Base-by-base conservation (phyloP, 768 basidiomycete species). In the Lactarius psammicola region DNA sequence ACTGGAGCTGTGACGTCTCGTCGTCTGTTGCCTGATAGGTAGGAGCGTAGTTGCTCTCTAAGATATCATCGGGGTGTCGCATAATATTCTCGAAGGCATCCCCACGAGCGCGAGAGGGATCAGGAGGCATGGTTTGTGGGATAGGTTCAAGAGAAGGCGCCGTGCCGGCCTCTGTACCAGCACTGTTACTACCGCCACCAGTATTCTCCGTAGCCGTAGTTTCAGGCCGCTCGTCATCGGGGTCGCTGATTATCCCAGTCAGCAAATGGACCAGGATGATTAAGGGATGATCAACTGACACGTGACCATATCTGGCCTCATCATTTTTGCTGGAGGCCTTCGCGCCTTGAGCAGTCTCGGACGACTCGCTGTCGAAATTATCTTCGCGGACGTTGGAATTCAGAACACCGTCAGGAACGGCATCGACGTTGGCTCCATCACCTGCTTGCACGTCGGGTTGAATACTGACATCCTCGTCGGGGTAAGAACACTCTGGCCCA, bases 21-120 rank as follows among this genome's bases (percentile, higher is more conserved):
- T 75, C 72, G 46, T 81, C 77, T 59, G 74, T 74, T 34, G 74
- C 67, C 9, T 74, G 71, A 20, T 68, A 56, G 4, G 40, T 26
- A 38, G 73, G 74, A 6, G 75, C 60, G 31, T 83, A 78, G 0
- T 75, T 73, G 13, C 77, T 74, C 63, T 80, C 79, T 62, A 89
- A 77, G 66, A 98, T 96, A 65, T 93, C 89, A 64, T 95, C 86
- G 69, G 94, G 85, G n/a, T 88, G 86, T 66, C 89, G 85, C 57
- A 84, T 86, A 61, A 95, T 89, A 71, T 95, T 89, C 69, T 89
- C 85, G 59, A 92, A 75, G 0, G 90, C 84, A 71, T 97, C 94
- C 34, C 94, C 94, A 2, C 95, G 85, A 68, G 85, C 90, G 58
- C 94, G 91, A 42, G 87, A 76, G 4, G 88, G 86, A 70, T 90